A percentile compares a stretch with the other conserved stretches of the same genome.
Conservation (phyloP, 1,284 basidiomycete species). For the Sparassis latifolia region DNA sequence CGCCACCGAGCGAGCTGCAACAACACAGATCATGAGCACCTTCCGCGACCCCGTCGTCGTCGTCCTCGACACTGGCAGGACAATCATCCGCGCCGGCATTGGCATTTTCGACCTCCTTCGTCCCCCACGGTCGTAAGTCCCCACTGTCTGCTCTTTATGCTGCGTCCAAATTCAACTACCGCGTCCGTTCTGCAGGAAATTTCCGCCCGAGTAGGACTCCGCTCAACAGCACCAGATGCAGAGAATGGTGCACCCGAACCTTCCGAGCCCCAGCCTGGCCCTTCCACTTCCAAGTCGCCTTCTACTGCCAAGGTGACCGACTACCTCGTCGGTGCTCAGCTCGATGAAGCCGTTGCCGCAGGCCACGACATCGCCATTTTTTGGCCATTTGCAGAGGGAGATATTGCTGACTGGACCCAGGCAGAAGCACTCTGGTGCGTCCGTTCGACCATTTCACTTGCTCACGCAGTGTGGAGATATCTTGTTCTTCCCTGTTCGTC, state of each 20-base stretch:
- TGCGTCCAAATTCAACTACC: slow-evolving; percentile 7
- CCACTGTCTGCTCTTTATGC: neutral
- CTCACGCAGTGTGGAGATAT: neutral
- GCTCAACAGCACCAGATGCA: slow-evolving; percentile 29
- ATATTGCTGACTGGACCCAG: slow-evolving; percentile 81
- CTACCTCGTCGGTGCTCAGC: slow-evolving; percentile 79
- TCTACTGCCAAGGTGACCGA: slow-evolving; percentile 54
- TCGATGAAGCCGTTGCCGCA: slow-evolving; percentile 73
- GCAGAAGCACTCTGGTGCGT: slow-evolving; percentile 87
- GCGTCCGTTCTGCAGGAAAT: slow-evolving; percentile 44
- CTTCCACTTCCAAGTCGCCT: slow-evolving; percentile 36
- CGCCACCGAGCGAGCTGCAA: slow-evolving; percentile 9
- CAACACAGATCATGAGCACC: slow-evolving; percentile 30
- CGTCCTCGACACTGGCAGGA: slow-evolving; percentile 74
- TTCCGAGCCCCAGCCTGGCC: slow-evolving; percentile 27
- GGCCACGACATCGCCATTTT: slow-evolving; percentile 70
- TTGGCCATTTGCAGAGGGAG: slow-evolving; percentile 81
- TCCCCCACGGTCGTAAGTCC: slow-evolving; percentile 67
- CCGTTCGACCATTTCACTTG: neutral
- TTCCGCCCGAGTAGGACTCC: slow-evolving; percentile 68
- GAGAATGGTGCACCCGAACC: slow-evolving; percentile 8
- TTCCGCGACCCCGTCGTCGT: slow-evolving; percentile 81
- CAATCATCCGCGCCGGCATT: slow-evolving; percentile 67
- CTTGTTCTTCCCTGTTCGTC: neutral
- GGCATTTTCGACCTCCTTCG: slow-evolving; percentile 79